Percentiles rank a stretch among this genome's conserved stretches.
Evolutionary conservation across 345 rosid genomes (phyloP).

Genomic region (Barbarea vulgaris): DNA sequence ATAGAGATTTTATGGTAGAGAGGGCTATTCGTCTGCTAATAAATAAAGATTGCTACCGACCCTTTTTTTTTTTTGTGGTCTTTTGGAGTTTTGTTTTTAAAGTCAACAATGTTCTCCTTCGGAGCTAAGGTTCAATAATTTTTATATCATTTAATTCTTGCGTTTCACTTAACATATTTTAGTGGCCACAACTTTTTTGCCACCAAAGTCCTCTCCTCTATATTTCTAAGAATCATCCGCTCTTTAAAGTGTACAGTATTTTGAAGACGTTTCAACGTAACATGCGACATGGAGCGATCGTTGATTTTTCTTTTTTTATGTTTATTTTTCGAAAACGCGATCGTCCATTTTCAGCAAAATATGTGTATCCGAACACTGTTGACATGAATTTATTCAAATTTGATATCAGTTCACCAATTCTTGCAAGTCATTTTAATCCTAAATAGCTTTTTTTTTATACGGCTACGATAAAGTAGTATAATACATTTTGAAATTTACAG

Average conservation of each 20-base stretch:
- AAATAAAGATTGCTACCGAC: constrained; percentile 18
- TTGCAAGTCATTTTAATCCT: background rate
- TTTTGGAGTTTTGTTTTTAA: constrained; percentile 35
- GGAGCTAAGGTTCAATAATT: constrained; percentile 36
- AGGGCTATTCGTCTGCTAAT: constrained; percentile 1
- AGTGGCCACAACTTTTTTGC: background rate
- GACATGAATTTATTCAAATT: background rate
- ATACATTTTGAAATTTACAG: background rate
- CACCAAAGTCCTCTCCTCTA: constrained; percentile 23
- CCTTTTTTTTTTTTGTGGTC: background rate
- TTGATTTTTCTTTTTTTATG: background rate
- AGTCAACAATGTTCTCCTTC: constrained; percentile 41
- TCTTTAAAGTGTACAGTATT: constrained; percentile 1
- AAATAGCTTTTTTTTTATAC: background rate
- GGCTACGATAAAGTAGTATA: background rate
- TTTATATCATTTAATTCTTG: constrained; percentile 6
- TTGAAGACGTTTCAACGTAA: background rate
- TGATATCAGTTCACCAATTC: background rate
- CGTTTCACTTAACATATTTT: constrained; percentile 1
- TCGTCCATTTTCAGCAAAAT: background rate
- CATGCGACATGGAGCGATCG: background rate
- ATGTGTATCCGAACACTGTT: background rate
- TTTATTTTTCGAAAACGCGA: too few species aligned
- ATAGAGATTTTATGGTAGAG: background rate
- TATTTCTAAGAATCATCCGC: background rate